Conservation (phyloP, 306 rosid genomes). For the Oxytropis ochrocephala region DNA sequence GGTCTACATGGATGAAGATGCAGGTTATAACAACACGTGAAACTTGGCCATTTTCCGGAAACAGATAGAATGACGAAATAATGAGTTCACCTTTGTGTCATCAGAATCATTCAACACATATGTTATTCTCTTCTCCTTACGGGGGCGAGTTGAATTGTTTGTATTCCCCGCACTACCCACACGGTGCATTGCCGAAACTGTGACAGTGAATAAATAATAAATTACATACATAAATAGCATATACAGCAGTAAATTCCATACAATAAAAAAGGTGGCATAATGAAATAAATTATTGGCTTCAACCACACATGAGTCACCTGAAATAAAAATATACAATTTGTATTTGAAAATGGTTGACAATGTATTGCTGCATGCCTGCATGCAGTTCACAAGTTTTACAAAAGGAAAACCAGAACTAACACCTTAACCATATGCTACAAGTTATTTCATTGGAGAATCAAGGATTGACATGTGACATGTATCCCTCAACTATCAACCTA, state of each 20-base stretch:
- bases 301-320: not conserved
- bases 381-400: not conserved
- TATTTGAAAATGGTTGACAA: not conserved
- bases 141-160: slow-evolving; percentile 75
- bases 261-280: not conserved
- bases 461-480: not conserved
- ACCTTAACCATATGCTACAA: not conserved
- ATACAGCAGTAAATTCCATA: not conserved
- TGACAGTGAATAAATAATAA: slow-evolving; percentile 15
- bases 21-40: slow-evolving; percentile 1
- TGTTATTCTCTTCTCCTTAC: slow-evolving; percentile 90
- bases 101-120: slow-evolving; percentile 80
- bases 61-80: slow-evolving; percentile 8
- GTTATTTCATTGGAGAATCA: not conserved
- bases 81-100: slow-evolving; percentile 62
- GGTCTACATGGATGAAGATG: not conserved
- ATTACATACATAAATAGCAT: slow-evolving; percentile 1
- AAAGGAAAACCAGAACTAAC: not conserved
- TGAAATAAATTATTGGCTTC: not conserved
- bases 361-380: not conserved
- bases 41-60: not conserved
- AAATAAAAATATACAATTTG: not conserved
- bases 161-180: slow-evolving; percentile 94
- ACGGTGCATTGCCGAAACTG: slow-evolving; percentile 85
- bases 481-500: not conserved